Percentiles rank a stretch among this genome's conserved stretches.
Conservation (phyloP, 2,329 filamentous ascomycete genomes). For the Aspergillus chevalieri region DNA sequence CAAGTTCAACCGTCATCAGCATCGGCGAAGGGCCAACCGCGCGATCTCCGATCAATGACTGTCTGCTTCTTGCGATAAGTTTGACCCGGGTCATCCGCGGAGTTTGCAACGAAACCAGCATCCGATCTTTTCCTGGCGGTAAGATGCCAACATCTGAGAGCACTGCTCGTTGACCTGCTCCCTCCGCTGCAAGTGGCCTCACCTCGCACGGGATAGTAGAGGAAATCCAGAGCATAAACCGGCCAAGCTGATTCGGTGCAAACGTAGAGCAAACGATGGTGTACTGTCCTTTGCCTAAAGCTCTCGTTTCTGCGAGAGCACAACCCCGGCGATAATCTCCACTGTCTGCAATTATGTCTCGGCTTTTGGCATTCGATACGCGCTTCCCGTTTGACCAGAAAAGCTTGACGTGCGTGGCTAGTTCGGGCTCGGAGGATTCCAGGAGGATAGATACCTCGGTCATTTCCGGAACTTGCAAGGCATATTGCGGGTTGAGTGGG, state of each 20-base stretch:
- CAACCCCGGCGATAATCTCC: conserved; percentile 83
- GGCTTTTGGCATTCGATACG: conserved; percentile 59
- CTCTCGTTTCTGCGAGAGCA: conserved; percentile 58
- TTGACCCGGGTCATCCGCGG: conserved; percentile 57
- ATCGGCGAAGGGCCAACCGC: conserved; percentile 47
- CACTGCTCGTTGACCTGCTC: conserved; percentile 65
- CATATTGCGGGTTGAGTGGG: conserved; percentile 82
- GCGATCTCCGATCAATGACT: conserved; percentile 34
- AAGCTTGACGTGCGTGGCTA: conserved; percentile 78
- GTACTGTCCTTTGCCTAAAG: conserved; percentile 67
- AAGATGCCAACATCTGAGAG: conserved; percentile 43
- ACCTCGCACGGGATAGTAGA: conserved; percentile 52
- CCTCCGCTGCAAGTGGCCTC: conserved; percentile 61
- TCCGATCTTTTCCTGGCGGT: conserved; percentile 46
- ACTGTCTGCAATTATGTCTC: conserved; percentile 75
- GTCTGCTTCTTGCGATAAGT: conserved; percentile 48
- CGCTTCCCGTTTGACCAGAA: conserved; percentile 71
- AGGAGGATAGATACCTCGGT: conserved; percentile 68
- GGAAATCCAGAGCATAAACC: conserved; percentile 69
- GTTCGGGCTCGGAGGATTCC: conserved; percentile 58
- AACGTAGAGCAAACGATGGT: conserved; percentile 89
- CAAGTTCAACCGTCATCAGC: conserved; percentile 66
- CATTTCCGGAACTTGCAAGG: conserved; percentile 50
- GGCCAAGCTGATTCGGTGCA: conserved; percentile 68
- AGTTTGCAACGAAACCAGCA: conserved; percentile 48